Percentiles rank a stretch among this genome's conserved stretches.
Evolutionary conservation across 306 rosid species (phyloP).

Genomic region (Benincasa hispida): DNA sequence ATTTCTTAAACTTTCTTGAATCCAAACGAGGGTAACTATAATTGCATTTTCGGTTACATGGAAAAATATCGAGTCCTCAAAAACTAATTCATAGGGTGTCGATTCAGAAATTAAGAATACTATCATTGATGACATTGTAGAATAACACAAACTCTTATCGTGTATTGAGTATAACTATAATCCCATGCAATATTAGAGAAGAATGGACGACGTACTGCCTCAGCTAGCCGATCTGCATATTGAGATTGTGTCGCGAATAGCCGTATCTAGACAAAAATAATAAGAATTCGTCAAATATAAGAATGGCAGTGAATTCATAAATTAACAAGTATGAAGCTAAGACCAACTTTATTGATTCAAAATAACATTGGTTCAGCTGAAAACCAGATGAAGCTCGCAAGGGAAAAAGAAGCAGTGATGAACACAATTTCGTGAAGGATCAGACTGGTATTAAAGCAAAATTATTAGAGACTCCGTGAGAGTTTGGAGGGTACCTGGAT

Average conservation of each 20-base stretch:
- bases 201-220: slow-evolving; percentile 39
- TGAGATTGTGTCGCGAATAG: slow-evolving; percentile 73
- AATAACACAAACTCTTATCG: background rate
- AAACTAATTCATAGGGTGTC: background rate
- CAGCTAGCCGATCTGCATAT: slow-evolving; percentile 90
- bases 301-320: background rate
- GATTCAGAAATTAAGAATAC: background rate
- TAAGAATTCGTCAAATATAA: background rate
- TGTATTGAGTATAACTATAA: background rate
- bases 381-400: background rate
- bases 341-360: background rate
- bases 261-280: slow-evolving; percentile 38
- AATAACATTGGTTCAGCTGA: background rate
- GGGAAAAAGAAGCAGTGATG: background rate
- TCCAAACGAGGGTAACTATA: too few species aligned
- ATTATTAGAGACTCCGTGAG: background rate
- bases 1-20: too few species aligned
- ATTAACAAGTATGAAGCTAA: background rate
- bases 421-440: background rate
- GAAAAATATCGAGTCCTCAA: background rate
- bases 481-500: slow-evolving; percentile 48
- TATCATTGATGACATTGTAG: background rate
- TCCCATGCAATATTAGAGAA: background rate
- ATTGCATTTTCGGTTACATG: background rate
- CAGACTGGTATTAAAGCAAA: background rate